Percentiles rank a stretch among this genome's conserved stretches.
Conservation (phyloP, 495 filamentous ascomycete genomes). For the Penicillium desertorum region DNA sequence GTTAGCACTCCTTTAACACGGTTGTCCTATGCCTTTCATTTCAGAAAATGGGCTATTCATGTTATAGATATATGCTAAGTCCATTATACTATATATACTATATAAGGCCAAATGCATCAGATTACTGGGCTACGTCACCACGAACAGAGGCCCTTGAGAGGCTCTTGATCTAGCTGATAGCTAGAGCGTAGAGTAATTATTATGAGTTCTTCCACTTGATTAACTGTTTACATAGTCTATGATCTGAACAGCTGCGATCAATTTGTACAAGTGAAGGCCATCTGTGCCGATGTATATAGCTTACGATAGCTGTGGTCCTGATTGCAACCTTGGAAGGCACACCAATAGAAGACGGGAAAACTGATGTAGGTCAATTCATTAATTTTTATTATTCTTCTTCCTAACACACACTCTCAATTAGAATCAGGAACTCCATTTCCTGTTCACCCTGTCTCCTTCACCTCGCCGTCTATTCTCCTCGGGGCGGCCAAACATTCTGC, state of each 20-base stretch:
- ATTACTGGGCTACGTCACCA: too few species aligned
- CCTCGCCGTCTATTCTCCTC: not conserved
- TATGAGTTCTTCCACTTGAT: not conserved
- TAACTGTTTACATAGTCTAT: not conserved
- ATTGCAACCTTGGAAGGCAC: not conserved
- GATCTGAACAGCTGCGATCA: not conserved
- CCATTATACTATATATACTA: too few species aligned
- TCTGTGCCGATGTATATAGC: not conserved
- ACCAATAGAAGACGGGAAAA: not conserved
- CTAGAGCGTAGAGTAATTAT: not conserved
- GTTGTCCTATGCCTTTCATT: too few species aligned
- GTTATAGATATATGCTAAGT: too few species aligned
- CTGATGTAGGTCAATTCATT: not conserved
- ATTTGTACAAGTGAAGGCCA: not conserved
- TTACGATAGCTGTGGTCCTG: not conserved
- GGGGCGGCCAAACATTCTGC: conserved; percentile 30
- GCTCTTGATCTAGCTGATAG: too few species aligned
- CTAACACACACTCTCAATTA: not conserved
- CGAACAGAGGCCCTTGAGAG: too few species aligned
- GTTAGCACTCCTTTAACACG: too few species aligned
- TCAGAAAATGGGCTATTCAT: too few species aligned
- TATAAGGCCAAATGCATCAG: too few species aligned
- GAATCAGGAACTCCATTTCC: not conserved
- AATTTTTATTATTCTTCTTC: not conserved
- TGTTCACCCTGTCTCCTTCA: not conserved